phyloP scores from a whole-genome alignment of 2,329 filamentous ascomycete genomes.

The Exophiala lecanii-corni region DNA sequence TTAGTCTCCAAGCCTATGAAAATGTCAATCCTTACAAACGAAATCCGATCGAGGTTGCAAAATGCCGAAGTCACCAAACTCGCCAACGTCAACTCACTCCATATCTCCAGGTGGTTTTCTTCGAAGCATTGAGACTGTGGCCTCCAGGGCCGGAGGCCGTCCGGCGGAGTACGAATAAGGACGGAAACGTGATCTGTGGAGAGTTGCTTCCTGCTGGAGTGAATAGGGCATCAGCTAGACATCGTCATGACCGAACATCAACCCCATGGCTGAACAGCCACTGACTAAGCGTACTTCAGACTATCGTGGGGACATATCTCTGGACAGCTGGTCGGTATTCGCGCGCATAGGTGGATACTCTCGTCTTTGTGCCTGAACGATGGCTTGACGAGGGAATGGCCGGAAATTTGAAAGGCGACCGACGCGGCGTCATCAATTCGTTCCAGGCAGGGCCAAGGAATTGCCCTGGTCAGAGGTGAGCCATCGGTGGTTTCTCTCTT shows the following conservation, averaged over 20 bases:
- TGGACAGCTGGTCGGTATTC: constrained; percentile 12
- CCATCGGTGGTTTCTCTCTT: not conserved
- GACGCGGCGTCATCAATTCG: constrained; percentile 28
- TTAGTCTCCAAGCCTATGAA: constrained; percentile 24
- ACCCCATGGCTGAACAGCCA: too few species aligned
- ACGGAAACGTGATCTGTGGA: constrained; percentile 20
- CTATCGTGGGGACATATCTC: constrained; percentile 15
- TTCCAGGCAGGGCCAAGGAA: constrained; percentile 34
- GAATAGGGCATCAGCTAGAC: too few species aligned
- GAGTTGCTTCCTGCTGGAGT: constrained; percentile 21
- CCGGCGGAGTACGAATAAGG: constrained; percentile 8
- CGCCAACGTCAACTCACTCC: not conserved
- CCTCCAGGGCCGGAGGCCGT: constrained; percentile 21
- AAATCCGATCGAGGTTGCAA: constrained; percentile 27
- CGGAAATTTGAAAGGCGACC: constrained; percentile 24
- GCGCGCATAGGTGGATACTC: constrained; percentile 16
- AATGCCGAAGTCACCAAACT: constrained; percentile 31
- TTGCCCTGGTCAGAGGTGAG: constrained; percentile 26
- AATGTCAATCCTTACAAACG: constrained; percentile 22
- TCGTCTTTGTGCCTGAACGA: constrained; percentile 22
- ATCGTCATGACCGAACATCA: too few species aligned
- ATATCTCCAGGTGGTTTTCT: constrained; percentile 20
- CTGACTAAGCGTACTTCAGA: constrained; percentile 16
- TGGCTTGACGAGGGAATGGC: constrained; percentile 12
- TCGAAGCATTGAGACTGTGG: constrained; percentile 22